Percentiles rank a stretch among this genome's conserved stretches.
Evolutionary conservation across 1,139 yeast species (phyloP).

Genomic region (Blastobotrys indianensis): DNA sequence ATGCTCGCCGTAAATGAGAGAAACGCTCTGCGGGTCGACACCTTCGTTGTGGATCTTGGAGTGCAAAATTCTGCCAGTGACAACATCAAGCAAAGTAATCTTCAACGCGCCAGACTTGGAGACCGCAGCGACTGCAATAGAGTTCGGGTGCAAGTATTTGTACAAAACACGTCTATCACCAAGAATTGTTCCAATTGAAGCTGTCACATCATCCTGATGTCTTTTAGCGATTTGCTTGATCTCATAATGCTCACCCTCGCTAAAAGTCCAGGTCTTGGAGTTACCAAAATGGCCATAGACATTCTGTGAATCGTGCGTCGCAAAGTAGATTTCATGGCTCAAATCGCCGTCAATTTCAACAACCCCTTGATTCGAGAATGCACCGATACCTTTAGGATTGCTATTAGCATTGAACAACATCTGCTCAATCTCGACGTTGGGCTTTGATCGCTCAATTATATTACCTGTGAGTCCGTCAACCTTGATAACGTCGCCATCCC

Average conservation of each 20-base stretch:
- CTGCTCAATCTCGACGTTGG: slow-evolving; percentile 8
- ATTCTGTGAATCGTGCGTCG: slow-evolving; percentile 2
- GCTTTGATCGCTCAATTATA: slow-evolving; percentile 14
- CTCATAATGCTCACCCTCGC: slow-evolving; percentile 29
- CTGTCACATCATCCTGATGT: slow-evolving; percentile 43
- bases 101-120: slow-evolving; percentile 33
- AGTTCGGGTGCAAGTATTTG: slow-evolving; percentile 74
- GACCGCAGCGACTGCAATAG: slow-evolving; percentile 50
- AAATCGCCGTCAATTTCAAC: slow-evolving; percentile 6
- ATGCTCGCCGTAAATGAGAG: slow-evolving; percentile 68
- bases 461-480: slow-evolving; percentile 24
- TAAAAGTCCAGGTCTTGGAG: slow-evolving; percentile 24
- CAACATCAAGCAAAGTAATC: slow-evolving; percentile 56
- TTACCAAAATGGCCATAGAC: slow-evolving; percentile 9
- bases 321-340: slow-evolving; percentile 11
- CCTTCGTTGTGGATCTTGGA: slow-evolving; percentile 39
- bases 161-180: slow-evolving; percentile 72
- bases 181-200: slow-evolving; percentile 65
- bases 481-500: slow-evolving; percentile 17
- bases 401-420: slow-evolving; percentile 2
- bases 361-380: neutral
- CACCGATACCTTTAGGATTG: slow-evolving; percentile 2
- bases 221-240: slow-evolving; percentile 39
- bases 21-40: slow-evolving; percentile 39
- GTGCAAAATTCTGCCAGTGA: slow-evolving; percentile 61